Evolutionary conservation across 306 rosid genomes (phyloP).

Genomic region (Trifolium fragiferum): DNA sequence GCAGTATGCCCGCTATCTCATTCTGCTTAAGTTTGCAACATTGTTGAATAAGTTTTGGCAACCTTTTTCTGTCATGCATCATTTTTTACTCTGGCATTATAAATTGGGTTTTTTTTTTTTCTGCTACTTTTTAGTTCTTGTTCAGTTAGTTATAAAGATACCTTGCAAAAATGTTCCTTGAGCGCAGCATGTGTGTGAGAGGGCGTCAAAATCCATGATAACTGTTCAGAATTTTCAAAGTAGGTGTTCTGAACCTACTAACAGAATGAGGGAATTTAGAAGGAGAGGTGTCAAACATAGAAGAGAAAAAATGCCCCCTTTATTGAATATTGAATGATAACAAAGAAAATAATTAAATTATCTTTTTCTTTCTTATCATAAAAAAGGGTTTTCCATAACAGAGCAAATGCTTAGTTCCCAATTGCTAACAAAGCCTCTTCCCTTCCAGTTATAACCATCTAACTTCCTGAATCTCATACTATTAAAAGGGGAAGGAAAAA

Average conservation of each 20-base stretch:
- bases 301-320: neutral
- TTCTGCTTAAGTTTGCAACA: constrained; percentile 17
- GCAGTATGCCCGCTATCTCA: constrained; percentile 56
- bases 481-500: constrained; percentile 3
- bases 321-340: constrained; percentile 6
- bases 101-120: constrained; percentile 27
- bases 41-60: constrained; percentile 17
- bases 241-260: neutral
- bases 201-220: constrained; percentile 19
- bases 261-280: neutral
- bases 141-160: constrained; percentile 8
- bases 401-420: neutral
- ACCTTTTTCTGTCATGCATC: constrained; percentile 5
- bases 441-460: neutral
- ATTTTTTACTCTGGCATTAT: neutral
- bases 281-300: neutral
- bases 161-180: constrained; percentile 12
- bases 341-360: constrained; percentile 23
- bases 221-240: neutral
- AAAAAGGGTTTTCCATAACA: constrained; percentile 3
- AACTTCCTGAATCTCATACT: constrained; percentile 12
- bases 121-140: neutral
- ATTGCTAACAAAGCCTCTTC: neutral
- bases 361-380: neutral
- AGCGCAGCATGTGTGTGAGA: constrained; percentile 14